Base-by-base conservation (phyloP, 2,329 filamentous ascomycete species). In the Nemania sp. region DNA sequence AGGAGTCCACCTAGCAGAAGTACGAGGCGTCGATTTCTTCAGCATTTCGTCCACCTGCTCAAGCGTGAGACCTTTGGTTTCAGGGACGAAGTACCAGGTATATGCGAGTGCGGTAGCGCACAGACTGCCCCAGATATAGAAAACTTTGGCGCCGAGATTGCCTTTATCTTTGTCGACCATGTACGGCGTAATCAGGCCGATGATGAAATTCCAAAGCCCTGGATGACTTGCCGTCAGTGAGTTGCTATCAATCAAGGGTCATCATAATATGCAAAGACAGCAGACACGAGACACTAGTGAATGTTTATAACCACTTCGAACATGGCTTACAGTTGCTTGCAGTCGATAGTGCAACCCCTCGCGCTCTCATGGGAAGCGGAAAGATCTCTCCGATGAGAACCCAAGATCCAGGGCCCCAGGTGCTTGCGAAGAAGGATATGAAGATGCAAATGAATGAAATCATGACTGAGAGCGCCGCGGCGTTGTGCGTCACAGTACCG, bases 381-480 rank as follows among this genome's bases (percentile, higher is more conserved):
- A 89, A 96, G 73, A 94, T 88, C 77, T 96, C 91, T 70, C 91
- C 91, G 66, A 94, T 92, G 64, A 95, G 82, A 49, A 88, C 83
- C 88, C 88, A 91, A 48, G 88, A 82, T 44, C 84, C 87, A 6
- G 66, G 66, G n/a, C 91, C 91, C 91, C 90, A 96, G 60, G 91
- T 96, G 54, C 82, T 86, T 56, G 91, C 91, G 72, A 96, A 96
- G 81, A 88, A 93, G 81, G 90, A 91, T 79, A 96, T 92, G 81
- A 91, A 94, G 77, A 96, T 86, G 76, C 86, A 88, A 69, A 94
- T 94, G 77, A 95, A 94, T 57, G 89, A 84, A 61, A 96, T 91
- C 80, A 92, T 86, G 44, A 88, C 83, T 63, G 82, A 79, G 64
- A 82, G 80, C 28, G 84, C 86, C 2, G 75, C 61, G 0, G 74